Evolutionary conservation across 805 yeast genomes (phyloP), one percentile per base, ranked within the genome.

Genomic region (Wickerhamiella sergipiensis): DNA sequence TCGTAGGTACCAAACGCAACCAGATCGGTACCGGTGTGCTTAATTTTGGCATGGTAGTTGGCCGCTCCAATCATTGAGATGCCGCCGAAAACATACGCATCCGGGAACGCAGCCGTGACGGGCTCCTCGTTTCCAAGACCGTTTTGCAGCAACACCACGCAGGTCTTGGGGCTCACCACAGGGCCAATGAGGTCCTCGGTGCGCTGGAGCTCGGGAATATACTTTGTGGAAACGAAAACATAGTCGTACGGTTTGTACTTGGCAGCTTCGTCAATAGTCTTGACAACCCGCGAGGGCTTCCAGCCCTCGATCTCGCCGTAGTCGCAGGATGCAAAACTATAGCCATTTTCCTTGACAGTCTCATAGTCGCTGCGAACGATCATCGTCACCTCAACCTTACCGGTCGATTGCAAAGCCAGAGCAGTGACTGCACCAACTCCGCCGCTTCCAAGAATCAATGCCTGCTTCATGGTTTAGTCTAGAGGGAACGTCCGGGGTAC

Each of bases 401-500:
- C 77, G 44, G 73, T 69, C 42, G 64, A 62, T 56, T 70, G 72
- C 31, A 86, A 69, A 0, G 84, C 77, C 47, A 80, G 73, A 0
- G 94, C 85, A 2, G 83, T 80, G 33, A 86, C 76, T 17, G 86
- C 74, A 38, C 95, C 95, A 10, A 86, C 92, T 39, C 95, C 95
- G 15, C 95, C 95, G 43, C 86, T 75, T 10, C 95, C 95, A 40
- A 85, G 74, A 10, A 85, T 68, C 12, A 85, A 69, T 17, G 81
- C 79, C 48, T 70, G 69, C 24, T 64, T 56, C 53, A 45, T 45
- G 24, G 3, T 29, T 5, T 29, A 24, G 22, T 36, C 9, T 3
- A 36, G 40, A n/a, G 7, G 40, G 7, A 6, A n/a, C 4, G 40
- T 36, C 40, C 9, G 33, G 33, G 33, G 33, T 29, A 29, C 3